Evolutionary conservation across 129 eudicot genomes (phyloP).

Genomic region (Helichrysum umbraculigerum): DNA sequence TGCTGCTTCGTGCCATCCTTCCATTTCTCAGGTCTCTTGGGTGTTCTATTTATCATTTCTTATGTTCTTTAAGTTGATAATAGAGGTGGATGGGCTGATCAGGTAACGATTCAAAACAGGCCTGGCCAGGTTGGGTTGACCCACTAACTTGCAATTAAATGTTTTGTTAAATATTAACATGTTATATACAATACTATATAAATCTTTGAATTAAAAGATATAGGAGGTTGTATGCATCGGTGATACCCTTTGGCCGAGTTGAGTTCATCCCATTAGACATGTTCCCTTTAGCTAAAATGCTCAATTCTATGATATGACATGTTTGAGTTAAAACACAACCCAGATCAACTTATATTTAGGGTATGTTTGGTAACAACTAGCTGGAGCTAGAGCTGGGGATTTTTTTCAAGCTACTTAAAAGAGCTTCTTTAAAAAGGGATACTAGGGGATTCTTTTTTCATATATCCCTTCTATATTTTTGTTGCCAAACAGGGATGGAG

Average conservation of each 20-base stretch:
- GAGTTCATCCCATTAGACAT: background rate
- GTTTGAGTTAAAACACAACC: background rate
- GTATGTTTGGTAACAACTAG: no score
- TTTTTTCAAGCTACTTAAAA: no score
- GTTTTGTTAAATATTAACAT: background rate
- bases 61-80: background rate
- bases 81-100: background rate
- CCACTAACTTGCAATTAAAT: background rate
- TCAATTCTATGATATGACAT: background rate
- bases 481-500: no score
- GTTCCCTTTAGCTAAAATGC: background rate
- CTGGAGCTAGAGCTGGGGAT: no score
- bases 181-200: background rate
- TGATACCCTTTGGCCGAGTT: background rate
- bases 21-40: constrained; percentile 62
- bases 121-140: background rate
- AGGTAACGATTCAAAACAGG: background rate
- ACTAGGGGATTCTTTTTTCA: no score
- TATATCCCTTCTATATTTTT: no score
- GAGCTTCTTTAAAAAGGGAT: no score
- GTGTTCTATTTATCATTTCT: background rate
- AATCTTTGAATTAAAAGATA: background rate
- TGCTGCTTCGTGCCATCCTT: constrained; percentile 91
- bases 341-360: background rate
- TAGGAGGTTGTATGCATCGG: background rate